Base-by-base conservation (phyloP, 2,329 filamentous ascomycete species). In the Aspergillus vadensis region DNA sequence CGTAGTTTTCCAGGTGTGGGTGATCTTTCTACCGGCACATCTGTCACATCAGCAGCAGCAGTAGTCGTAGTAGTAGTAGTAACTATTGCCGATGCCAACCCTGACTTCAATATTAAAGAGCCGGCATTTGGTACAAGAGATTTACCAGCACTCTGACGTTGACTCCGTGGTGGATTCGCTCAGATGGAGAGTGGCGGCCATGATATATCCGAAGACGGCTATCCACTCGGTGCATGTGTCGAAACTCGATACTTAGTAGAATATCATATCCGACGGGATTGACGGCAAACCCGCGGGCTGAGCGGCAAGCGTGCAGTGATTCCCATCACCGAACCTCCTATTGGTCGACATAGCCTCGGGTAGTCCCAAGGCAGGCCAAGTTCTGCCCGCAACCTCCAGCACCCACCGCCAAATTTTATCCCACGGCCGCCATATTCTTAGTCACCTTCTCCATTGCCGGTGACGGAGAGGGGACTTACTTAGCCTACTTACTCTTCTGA, bases 291-390 rank as follows among this genome's bases (percentile, higher is more conserved):
- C 25, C 56, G n/a, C 54, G 53, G 49, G 61, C 63, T 59, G 59
- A 63, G 47, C 53, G 50, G 48, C 55, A 17, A 55, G 27, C 15
- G 23, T 21, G 27, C 19, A 25, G 10, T 64, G 65, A 65, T 72
- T 70, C 66, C 51, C 62, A 72, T 74, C 65, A 64, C 58, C 65
- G 36, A 52, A 4, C 0, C 55, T 61, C 59, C 66, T 38, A 75
- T 75, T 75, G 72, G 72, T 58, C 53, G 32, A 43, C 43, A 23
- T 63, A 57, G 64, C 66, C 63, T 72, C 71, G 71, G 71, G 55
- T 71, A 61, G 39, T 54, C 52, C 27, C 3, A 30, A 30, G 27
- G 10, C 27, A 30, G 27, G 27, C 10, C 27, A 30, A 30, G 27
- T 30, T 30, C 27, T 30, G 27, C 27, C 27, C 48, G 52, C 48